Evolutionary conservation across 129 eudicot species (phyloP).

Genomic region (Helianthus annuus): DNA sequence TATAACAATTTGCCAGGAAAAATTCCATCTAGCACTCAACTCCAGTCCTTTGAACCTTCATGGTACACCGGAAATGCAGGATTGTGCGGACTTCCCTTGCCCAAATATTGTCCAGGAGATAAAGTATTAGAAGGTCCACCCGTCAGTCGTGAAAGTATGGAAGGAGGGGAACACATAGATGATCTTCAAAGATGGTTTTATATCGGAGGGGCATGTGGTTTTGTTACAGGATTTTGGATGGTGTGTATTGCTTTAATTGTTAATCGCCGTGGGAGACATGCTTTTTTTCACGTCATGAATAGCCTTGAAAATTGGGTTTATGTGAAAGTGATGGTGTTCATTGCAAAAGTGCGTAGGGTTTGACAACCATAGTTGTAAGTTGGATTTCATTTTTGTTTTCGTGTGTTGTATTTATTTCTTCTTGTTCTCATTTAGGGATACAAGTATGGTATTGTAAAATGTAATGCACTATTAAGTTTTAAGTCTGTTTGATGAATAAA

Average conservation of each 20-base stretch:
- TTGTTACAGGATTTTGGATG: neutral
- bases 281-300: neutral
- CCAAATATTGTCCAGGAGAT: too few relatives aligned
- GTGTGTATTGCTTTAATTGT: slow-evolving; percentile 1
- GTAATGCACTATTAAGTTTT: too few relatives aligned
- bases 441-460: too few relatives aligned
- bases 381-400: neutral
- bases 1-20: too few relatives aligned
- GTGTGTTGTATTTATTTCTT: neutral
- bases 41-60: too few relatives aligned
- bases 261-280: neutral
- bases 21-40: too few relatives aligned
- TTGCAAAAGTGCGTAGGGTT: neutral
- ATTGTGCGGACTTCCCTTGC: too few relatives aligned
- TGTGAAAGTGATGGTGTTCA: neutral
- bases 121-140: too few relatives aligned
- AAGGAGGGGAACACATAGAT: neutral
- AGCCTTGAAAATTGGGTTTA: slow-evolving; percentile 9
- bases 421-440: neutral
- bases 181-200: slow-evolving; percentile 19
- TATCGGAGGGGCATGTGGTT: slow-evolving; percentile 8
- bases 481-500: too few relatives aligned
- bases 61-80: too few relatives aligned
- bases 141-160: too few relatives aligned
- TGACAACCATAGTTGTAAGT: neutral